Evolutionary conservation across 1,139 yeast species (phyloP), one percentile per base, ranked within the genome.

Genomic region (Taphrina confusa): DNA sequence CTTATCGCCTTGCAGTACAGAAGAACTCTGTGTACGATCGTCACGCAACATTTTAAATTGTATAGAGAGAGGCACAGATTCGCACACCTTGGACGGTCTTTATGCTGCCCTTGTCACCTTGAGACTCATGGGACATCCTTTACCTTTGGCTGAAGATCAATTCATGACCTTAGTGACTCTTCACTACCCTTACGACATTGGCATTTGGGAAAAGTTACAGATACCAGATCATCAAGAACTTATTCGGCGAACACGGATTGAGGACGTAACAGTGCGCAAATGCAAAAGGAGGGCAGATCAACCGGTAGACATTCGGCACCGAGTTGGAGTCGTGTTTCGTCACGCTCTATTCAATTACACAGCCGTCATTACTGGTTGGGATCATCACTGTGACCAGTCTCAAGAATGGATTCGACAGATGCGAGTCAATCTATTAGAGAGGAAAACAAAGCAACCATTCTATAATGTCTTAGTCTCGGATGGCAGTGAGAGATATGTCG

Each of bases 391-490:
- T 42, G 34, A 31, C 25, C 44, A 54, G 16, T 22, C 34, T 12
- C 23, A 20, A 23, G 40, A 30, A 12, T 54, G 58, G 58, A 42
- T 42, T 9, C 5, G 25, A 12, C 50, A 54, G 23, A 42, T 54
- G 50, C 16, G 50, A 9, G 42, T 44, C 31, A 28, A 54, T 27
- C 16, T 23, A 3, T 28, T 44, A 5, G 44, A 54, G 18, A 14
- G 58, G 5, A 46, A 46, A 12, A 22, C 44, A 11, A 31, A 36
- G 16, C 58, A 54, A 20, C 51, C 58, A 5, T 54, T 54, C 51
- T 54, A 44, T 22, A 42, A 42, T 4, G 58, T 54, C 3, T 16
- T 42, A 23, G 31, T 22, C 8, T n/a, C 58, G 3, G 51, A 42
- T 14, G 50, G 50, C 18, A 40, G 39, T 12, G 40, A 31, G 16